A percentile compares a stretch with the other conserved stretches of the same genome.
Conservation (phyloP, 768 basidiomycete species). For the Xanthoconium stramineum region DNA sequence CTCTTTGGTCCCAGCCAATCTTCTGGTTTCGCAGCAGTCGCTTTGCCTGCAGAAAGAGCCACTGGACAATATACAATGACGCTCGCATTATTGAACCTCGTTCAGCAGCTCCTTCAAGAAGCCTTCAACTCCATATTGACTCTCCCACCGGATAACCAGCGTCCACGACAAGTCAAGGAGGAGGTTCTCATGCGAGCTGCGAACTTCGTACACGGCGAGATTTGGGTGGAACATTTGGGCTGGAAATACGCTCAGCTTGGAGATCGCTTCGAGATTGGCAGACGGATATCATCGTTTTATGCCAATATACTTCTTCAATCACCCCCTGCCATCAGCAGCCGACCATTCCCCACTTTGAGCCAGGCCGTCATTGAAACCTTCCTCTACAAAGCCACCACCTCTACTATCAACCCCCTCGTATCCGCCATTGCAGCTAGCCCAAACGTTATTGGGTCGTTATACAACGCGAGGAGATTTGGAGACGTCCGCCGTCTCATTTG, state of each 20-base stretch:
- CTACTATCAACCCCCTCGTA: constrained; percentile 79
- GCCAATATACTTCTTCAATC: constrained; percentile 61
- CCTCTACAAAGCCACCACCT: constrained; percentile 70
- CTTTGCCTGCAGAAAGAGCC: constrained; percentile 67
- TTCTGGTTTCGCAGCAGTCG: constrained; percentile 56
- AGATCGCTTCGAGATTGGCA: constrained; percentile 81
- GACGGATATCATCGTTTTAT: constrained; percentile 64
- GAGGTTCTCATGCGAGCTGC: constrained; percentile 79
- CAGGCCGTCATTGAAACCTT: constrained; percentile 67
- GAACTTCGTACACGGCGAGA: constrained; percentile 77
- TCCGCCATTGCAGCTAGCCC: constrained; percentile 62
- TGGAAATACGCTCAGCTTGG: constrained; percentile 86
- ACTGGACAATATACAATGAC: constrained; percentile 82
- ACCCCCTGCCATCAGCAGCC: constrained; percentile 48
- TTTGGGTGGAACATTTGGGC: constrained; percentile 81
- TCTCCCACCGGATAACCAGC: constrained; percentile 52
- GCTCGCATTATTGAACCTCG: constrained; percentile 69
- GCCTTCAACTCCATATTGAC: constrained; percentile 52
- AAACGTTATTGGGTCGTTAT: constrained; percentile 56
- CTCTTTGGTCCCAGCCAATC: constrained; percentile 66
- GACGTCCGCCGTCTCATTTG: constrained; percentile 68
- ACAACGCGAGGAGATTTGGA: constrained; percentile 58
- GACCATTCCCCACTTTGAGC: constrained; percentile 60
- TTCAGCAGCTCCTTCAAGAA: constrained; percentile 72
- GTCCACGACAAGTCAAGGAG: constrained; percentile 72